These are phyloP conservation scores for Solanum megistacrolobum DNA, from an alignment of 257 asterid genomes.

Conservation along the genomic window DNA sequence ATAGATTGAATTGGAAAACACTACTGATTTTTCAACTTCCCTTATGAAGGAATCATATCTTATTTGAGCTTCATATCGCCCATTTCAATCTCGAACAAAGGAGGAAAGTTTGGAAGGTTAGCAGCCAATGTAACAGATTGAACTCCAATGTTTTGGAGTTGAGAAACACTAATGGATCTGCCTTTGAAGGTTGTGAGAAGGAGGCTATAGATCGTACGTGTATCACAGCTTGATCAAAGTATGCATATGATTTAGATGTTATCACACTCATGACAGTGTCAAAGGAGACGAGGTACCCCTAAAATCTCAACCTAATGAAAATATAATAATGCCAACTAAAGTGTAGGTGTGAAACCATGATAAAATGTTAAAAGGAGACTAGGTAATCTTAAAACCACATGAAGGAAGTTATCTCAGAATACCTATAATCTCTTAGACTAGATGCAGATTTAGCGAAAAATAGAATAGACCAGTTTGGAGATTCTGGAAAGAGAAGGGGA, in stretches of 20 bases:
- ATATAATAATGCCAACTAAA: not conserved
- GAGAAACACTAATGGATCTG: not conserved
- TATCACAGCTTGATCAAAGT: not conserved
- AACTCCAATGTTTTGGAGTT: not conserved
- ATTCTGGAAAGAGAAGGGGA: not conserved
- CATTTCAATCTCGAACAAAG: not conserved
- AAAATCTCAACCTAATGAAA: not conserved
- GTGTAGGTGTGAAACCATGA: not conserved
- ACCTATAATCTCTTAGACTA: not conserved
- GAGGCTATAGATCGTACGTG: not conserved
- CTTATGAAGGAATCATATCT: not conserved
- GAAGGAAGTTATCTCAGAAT: not conserved
- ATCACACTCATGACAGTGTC: not conserved
- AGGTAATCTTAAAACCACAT: not conserved
- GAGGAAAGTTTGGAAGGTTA: not conserved
- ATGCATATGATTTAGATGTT: not conserved
- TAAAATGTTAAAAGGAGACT: not conserved
- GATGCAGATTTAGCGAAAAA: not conserved
- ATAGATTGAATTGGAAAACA: not conserved
- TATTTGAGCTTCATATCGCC: not conserved
- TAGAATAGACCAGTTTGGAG: not conserved
- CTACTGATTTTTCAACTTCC: not conserved
- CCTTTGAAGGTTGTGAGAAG: not conserved
- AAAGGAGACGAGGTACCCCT: not conserved
- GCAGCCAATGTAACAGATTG: not conserved